phyloP scores from a whole-genome alignment of 1,139 yeast genomes.

The Yamadazyma epiphylla region DNA sequence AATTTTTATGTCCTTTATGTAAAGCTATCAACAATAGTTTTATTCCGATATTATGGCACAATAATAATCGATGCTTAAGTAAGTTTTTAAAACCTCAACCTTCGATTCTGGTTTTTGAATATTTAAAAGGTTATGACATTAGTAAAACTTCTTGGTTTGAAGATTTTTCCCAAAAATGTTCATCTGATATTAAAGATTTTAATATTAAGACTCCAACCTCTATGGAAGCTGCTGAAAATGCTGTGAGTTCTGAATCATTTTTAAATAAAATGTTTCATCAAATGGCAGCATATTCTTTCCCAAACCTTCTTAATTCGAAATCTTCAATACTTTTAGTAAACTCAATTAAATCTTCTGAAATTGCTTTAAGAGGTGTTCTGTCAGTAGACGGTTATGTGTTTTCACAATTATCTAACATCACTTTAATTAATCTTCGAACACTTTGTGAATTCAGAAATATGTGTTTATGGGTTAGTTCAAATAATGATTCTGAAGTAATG shows the following conservation, averaged over 20 bases:
- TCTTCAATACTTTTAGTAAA: slow-evolving; percentile 39
- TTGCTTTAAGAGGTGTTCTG: slow-evolving; percentile 57
- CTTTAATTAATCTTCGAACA: slow-evolving; percentile 55
- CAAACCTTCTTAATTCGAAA: slow-evolving; percentile 36
- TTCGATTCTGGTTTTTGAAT: neutral
- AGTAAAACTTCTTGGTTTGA: slow-evolving; percentile 24
- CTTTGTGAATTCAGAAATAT: slow-evolving; percentile 43
- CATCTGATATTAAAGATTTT: slow-evolving; percentile 11
- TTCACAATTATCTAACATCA: slow-evolving; percentile 58
- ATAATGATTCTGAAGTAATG: slow-evolving; percentile 16
- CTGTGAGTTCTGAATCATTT: slow-evolving; percentile 10
- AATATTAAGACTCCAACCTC: slow-evolving; percentile 25
- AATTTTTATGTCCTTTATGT: slow-evolving; percentile 87
- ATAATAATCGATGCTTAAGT: slow-evolving; percentile 31
- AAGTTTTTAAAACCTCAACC: slow-evolving; percentile 16
- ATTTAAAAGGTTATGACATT: neutral
- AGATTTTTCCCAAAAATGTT: slow-evolving; percentile 14
- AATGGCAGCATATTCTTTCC: slow-evolving; percentile 36
- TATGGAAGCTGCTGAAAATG: slow-evolving; percentile 22
- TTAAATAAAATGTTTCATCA: slow-evolving; percentile 35
- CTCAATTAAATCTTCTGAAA: slow-evolving; percentile 63
- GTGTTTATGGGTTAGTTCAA: slow-evolving; percentile 28
- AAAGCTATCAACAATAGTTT: slow-evolving; percentile 82
- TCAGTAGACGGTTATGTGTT: slow-evolving; percentile 40
- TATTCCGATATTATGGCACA: slow-evolving; percentile 62